Evolutionary conservation across 1,139 yeast species (phyloP), one percentile per base, ranked within the genome.

Genomic region (Candida sojae): DNA sequence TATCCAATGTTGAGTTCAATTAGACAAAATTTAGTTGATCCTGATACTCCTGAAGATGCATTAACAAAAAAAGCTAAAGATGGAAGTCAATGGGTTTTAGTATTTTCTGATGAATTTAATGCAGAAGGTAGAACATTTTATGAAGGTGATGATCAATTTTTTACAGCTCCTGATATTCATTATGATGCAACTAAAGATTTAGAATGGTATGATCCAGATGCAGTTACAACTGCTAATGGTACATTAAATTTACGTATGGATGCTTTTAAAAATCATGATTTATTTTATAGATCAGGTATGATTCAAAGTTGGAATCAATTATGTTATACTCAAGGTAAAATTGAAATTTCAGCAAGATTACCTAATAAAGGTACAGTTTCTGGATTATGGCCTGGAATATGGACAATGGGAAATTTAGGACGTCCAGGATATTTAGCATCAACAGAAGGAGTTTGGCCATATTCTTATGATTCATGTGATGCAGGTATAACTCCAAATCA

Each of bases 321-420:
- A 59, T 89, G 96, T 64, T 87, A 85, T 60, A 83, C 90, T 11
- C 88, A 88, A 63, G 96, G 96, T 5, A 63, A 73, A 42, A 56
- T 89, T 30, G 93, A 87, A 61, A 76, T 86, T 4, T 82, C 88
- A 7, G 91, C 88, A 0, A 75, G 80, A 54, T 67, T 89, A 51
- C 93, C 96, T n/a, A 86, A 87, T 50, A 80, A 76, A 53, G 92
- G 92, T 55, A 70, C 79, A 49, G 75, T 83, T 31, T 75, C 83
- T n/a, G 96, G 96, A 38, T 70, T 88, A 50, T 89, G 96, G 96
- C 96, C 96, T 1, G 96, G 96, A 70, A 63, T 88, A 48, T 89
- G 96, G 96, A 78, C 95, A 2, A 75, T 89, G 77, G 96, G 96
- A 45, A 89, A 89, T 59, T 72, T 89, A 52, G 96, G 88, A 31